A percentile compares a stretch with the other conserved stretches of the same genome.
These are phyloP conservation scores for Candolleomyces efflorescens DNA, from an alignment of 768 basidiomycete species.

Conservation along the genomic window DNA sequence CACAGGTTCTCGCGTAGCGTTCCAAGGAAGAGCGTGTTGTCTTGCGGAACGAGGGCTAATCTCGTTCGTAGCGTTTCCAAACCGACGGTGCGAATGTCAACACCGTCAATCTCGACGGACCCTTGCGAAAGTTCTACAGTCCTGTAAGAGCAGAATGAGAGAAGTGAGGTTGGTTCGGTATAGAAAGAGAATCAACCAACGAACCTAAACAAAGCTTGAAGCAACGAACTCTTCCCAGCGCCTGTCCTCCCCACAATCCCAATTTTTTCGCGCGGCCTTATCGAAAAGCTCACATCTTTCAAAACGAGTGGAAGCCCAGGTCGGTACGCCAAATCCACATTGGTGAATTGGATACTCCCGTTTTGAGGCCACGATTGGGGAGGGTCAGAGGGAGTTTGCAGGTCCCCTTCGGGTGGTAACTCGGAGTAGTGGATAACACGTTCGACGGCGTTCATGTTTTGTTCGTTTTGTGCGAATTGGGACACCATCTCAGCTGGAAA, in stretches of 20 bases:
- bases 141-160: conserved; percentile 44
- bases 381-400: conserved; percentile 40
- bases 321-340: conserved; percentile 58
- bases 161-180: neutral
- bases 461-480: conserved; percentile 56
- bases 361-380: conserved; percentile 43
- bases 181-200: too few species aligned
- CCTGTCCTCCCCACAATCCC: conserved; percentile 48
- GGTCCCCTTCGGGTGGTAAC: conserved; percentile 52
- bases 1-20: conserved; percentile 45
- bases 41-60: conserved; percentile 69
- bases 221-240: conserved; percentile 42
- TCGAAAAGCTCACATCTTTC: conserved; percentile 51
- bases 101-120: conserved; percentile 52
- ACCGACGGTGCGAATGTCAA: conserved; percentile 49
- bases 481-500: conserved; percentile 48
- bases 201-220: conserved; percentile 40
- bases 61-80: conserved; percentile 48
- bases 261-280: conserved; percentile 60
- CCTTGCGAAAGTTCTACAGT: conserved; percentile 60
- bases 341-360: conserved; percentile 51
- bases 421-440: conserved; percentile 66
- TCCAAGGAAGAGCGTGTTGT: conserved; percentile 50
- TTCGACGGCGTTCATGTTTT: conserved; percentile 73
- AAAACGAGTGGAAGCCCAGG: conserved; percentile 62